Percentiles rank a stretch among this genome's conserved stretches.
Evolutionary conservation across 2,329 filamentous ascomycete genomes (phyloP).

Genomic region (Nemania diffusa): DNA sequence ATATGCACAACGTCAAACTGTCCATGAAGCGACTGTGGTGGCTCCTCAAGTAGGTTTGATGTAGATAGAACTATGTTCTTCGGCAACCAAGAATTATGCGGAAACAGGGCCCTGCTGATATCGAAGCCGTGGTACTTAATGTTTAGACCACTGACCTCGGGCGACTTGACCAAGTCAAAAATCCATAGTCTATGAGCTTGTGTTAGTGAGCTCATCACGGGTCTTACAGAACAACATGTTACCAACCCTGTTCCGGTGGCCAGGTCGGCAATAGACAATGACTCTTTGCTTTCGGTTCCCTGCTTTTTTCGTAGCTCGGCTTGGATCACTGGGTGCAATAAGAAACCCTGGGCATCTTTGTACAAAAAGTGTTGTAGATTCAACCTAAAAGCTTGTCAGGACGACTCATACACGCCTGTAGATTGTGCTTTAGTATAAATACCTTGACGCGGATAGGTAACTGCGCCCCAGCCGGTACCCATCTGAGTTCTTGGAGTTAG

Average conservation of each 20-base stretch:
- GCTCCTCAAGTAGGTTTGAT: constrained; percentile 22
- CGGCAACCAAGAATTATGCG: constrained; percentile 28
- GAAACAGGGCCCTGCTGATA: constrained; percentile 30
- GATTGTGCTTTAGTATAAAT: background rate
- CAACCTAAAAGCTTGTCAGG: constrained; percentile 19
- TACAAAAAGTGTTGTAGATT: constrained; percentile 34
- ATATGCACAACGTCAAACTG: constrained; percentile 31
- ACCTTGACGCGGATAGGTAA: constrained; percentile 29
- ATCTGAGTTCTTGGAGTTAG: constrained; percentile 10
- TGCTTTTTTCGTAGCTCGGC: constrained; percentile 6
- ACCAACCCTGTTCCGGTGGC: constrained; percentile 34
- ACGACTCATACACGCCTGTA: background rate
- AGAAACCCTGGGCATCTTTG: constrained; percentile 27
- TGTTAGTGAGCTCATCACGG: background rate
- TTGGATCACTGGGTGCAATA: constrained; percentile 31
- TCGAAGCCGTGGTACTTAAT: constrained; percentile 32
- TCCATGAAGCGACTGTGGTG: constrained; percentile 24
- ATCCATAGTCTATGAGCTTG: constrained; percentile 24
- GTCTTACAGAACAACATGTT: background rate
- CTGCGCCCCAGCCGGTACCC: constrained; percentile 26
- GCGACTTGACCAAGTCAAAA: constrained; percentile 29
- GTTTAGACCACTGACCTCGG: constrained; percentile 20
- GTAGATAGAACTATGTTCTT: constrained; percentile 22
- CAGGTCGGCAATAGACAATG: constrained; percentile 21
- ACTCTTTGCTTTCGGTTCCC: background rate